Conservation (phyloP, 345 rosid genomes). For the Acer campestre region DNA sequence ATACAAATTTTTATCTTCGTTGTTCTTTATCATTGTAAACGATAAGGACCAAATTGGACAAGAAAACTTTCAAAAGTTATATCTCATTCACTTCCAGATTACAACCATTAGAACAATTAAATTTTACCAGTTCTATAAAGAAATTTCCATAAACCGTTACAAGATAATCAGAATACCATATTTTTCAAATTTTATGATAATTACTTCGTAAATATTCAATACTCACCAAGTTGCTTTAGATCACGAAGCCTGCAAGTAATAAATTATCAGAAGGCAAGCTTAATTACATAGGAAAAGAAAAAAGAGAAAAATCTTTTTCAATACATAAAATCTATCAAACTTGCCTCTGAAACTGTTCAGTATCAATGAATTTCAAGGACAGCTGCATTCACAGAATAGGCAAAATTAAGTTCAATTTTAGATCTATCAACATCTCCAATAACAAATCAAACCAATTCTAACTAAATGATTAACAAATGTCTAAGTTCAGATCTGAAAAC, state of each 20-base stretch:
- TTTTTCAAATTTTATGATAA: not conserved
- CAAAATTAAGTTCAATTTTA: not conserved
- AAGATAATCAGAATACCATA: not conserved
- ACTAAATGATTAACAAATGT: not conserved
- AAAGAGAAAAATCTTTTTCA: not conserved
- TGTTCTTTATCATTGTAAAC: not conserved
- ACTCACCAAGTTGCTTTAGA: constrained; percentile 51
- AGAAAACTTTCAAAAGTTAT: not conserved
- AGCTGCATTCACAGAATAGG: constrained; percentile 40
- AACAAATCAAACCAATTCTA: not conserved
- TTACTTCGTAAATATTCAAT: not conserved
- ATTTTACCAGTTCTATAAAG: not conserved
- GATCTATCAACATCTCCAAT: not conserved
- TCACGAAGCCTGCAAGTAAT: constrained; percentile 62
- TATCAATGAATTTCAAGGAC: constrained; percentile 58
- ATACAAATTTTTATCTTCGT: not conserved
- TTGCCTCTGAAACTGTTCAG: constrained; percentile 75
- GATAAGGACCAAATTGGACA: not conserved
- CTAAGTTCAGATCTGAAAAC: not conserved
- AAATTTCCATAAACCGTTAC: not conserved
- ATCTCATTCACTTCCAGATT: not conserved
- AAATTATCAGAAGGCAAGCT: constrained; percentile 11
- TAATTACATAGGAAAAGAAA: not conserved
- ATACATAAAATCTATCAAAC: constrained; percentile 12
- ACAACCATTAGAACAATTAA: not conserved